phyloP scores from a whole-genome alignment of 805 yeast genomes.

The Vanderwaltozyma tropicalis region DNA sequence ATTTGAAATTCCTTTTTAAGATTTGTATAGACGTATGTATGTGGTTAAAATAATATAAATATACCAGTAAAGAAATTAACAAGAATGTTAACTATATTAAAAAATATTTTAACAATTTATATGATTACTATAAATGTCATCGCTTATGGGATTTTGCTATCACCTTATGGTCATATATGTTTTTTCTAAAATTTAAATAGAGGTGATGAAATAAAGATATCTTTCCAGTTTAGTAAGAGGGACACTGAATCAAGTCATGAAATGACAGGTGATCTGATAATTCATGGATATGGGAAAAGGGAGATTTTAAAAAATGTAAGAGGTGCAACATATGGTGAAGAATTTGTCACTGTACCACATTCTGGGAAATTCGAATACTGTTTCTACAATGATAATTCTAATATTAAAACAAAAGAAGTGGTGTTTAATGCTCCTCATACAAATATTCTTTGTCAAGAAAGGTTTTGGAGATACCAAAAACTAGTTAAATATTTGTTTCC shows the following conservation, averaged over 20 bases:
- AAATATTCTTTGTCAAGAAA: constrained; percentile 69
- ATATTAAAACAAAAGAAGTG: constrained; percentile 72
- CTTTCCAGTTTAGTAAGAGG: constrained; percentile 91
- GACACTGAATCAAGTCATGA: constrained; percentile 62
- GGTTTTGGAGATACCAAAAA: too few relatives aligned
- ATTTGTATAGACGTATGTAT: too few relatives aligned
- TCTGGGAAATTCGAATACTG: constrained; percentile 79
- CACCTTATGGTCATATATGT: constrained; percentile 79
- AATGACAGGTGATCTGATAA: constrained; percentile 56
- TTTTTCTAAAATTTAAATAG: constrained; percentile 73
- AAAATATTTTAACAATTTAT: too few relatives aligned
- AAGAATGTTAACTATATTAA: too few relatives aligned
- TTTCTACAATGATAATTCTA: constrained; percentile 76
- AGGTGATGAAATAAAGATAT: constrained; percentile 78
- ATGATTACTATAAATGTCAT: too few relatives aligned
- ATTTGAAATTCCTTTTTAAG: too few relatives aligned
- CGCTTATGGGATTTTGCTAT: constrained; percentile 76
- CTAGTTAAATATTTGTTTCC: too few relatives aligned
- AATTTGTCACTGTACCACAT: constrained; percentile 50
- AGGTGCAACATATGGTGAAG: constrained; percentile 73
- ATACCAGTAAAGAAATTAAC: too few relatives aligned
- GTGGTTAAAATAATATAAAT: too few relatives aligned
- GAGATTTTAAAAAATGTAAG: constrained; percentile 39
- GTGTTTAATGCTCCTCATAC: constrained; percentile 93
- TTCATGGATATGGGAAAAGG: constrained; percentile 33